These are phyloP conservation scores for Aegle marmelos DNA, from an alignment of 345 rosid species.

Conservation along the genomic window DNA sequence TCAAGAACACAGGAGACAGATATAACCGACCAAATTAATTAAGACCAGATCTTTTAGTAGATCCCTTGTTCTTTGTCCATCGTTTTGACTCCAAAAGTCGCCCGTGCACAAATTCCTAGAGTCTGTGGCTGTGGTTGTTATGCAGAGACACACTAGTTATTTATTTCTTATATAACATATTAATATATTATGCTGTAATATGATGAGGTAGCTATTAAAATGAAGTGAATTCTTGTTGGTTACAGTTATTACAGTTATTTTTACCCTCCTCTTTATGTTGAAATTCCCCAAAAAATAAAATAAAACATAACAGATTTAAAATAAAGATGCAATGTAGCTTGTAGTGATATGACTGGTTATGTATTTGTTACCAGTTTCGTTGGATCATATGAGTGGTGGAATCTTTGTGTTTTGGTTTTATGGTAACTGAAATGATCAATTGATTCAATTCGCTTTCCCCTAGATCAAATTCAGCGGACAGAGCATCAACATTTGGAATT, in stretches of 20 bases:
- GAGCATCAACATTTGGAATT: not conserved
- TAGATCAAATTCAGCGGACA: not conserved
- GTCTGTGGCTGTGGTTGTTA: conserved; percentile 11
- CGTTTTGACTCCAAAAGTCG: conserved; percentile 25
- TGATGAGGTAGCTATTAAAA: not conserved
- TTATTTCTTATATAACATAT: not conserved
- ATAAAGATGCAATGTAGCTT: not conserved
- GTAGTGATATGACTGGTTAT: conserved; percentile 33
- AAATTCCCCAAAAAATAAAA: not conserved
- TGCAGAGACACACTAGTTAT: not conserved
- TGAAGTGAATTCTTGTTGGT: conserved; percentile 2
- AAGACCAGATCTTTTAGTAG: conserved; percentile 36
- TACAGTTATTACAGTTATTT: conserved; percentile 39
- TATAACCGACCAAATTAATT: conserved; percentile 31
- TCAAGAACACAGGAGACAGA: conserved; percentile 25
- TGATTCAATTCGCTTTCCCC: not conserved
- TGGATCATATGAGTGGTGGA: conserved; percentile 20
- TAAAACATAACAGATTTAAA: no score
- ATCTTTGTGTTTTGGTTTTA: conserved; percentile 30
- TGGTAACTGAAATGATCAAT: conserved; percentile 13
- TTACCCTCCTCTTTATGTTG: not conserved
- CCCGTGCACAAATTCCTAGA: conserved; percentile 35
- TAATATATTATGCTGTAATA: no score
- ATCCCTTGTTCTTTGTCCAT: conserved; percentile 39
- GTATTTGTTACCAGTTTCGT: conserved; percentile 11